A percentile compares a stretch with the other conserved stretches of the same genome.
phyloP scores from a whole-genome alignment of 176 grass and related monocot genomes.

The Bromus sterilis region DNA sequence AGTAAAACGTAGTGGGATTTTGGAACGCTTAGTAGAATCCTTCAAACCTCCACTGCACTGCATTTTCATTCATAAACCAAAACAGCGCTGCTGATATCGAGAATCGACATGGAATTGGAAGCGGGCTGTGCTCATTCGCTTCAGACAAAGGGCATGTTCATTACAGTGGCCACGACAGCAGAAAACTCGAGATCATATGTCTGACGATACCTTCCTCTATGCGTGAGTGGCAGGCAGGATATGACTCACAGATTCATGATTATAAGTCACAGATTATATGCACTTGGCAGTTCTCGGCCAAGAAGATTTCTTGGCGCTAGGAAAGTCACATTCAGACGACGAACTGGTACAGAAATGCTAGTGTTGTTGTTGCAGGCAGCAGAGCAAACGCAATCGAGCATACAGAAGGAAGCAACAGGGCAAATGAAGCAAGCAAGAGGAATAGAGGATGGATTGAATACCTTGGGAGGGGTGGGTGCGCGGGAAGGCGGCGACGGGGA shows the following conservation, averaged over 20 bases:
- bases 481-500: constrained; percentile 74
- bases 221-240: not conserved
- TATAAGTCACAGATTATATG: no score
- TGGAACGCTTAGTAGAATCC: not conserved
- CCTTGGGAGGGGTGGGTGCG: constrained; percentile 47
- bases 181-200: not conserved
- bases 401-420: not conserved
- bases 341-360: not conserved
- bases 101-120: not conserved
- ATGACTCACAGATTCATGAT: no score
- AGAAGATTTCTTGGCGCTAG: not conserved
- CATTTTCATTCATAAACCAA: not conserved
- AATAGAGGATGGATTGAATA: not conserved
- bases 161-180: not conserved
- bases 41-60: not conserved
- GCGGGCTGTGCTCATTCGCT: not conserved
- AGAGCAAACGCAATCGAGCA: not conserved
- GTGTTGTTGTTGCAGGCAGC: not conserved
- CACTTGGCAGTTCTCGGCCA: not conserved
- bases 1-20: not conserved
- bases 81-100: not conserved
- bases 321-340: not conserved
- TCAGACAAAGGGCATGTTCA: not conserved
- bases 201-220: not conserved
- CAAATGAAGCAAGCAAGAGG: not conserved